Percentiles rank a stretch among this genome's conserved stretches.
Evolutionary conservation across 306 rosid species (phyloP).

Genomic region (Cajanus cajan): DNA sequence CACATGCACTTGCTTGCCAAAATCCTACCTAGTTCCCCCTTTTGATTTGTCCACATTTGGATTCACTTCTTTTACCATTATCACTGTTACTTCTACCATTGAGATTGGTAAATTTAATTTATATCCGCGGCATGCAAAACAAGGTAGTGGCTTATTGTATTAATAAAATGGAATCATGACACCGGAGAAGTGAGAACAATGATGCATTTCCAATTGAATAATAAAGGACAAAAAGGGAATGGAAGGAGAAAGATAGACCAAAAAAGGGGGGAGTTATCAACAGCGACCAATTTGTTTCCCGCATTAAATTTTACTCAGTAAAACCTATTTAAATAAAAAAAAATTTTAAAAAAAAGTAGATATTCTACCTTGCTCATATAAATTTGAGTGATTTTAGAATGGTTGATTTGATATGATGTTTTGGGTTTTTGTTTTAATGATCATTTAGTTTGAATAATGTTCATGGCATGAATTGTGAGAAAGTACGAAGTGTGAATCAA

Average conservation of each 20-base stretch:
- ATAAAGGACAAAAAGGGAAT: not conserved
- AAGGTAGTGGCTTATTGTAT: not conserved
- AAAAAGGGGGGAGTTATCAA: not conserved
- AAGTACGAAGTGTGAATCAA: no score
- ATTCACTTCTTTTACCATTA: slow-evolving; percentile 9
- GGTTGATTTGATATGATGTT: no score
- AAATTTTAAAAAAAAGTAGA: no score
- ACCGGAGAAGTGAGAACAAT: not conserved
- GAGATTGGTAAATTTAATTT: not conserved
- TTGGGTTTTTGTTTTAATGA: no score
- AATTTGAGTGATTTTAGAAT: no score
- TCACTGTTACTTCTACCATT: not conserved
- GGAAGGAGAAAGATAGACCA: not conserved
- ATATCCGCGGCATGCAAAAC: not conserved
- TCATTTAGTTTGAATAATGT: no score
- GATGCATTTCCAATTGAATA: not conserved
- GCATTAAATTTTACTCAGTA: not conserved
- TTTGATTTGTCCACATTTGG: slow-evolving; percentile 9
- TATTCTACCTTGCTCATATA: no score
- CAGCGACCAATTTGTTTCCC: not conserved
- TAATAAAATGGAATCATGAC: slow-evolving; percentile 12
- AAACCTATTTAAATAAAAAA: not conserved
- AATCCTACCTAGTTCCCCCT: slow-evolving; percentile 32
- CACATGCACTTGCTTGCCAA: slow-evolving; percentile 64
- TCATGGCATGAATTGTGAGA: no score